A percentile compares a stretch with the other conserved stretches of the same genome.
Evolutionary conservation across 2,329 filamentous ascomycete genomes (phyloP).

Genomic region (Sporothrix brasiliensis): DNA sequence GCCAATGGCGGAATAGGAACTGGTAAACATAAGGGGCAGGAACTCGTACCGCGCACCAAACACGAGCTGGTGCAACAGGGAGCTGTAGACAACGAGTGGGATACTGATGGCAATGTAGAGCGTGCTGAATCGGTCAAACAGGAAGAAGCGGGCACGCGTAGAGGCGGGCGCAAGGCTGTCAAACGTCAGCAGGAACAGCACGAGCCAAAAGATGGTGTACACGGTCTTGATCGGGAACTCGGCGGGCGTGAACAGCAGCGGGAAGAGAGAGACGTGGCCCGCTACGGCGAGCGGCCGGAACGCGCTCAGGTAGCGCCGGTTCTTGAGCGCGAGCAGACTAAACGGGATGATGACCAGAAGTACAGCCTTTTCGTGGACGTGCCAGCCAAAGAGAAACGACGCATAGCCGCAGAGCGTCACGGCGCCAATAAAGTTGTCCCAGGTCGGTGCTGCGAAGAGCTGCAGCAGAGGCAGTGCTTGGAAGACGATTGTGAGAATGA

Average conservation of each 20-base stretch:
- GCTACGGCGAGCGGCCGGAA: conserved; percentile 91
- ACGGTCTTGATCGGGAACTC: conserved; percentile 94
- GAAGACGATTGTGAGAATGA: conserved; percentile 78
- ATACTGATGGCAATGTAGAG: conserved; percentile 89
- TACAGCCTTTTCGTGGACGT: conserved; percentile 97
- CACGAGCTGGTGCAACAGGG: conserved; percentile 76
- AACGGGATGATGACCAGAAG: conserved; percentile 94
- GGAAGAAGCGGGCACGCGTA: conserved; percentile 75
- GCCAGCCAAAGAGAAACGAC: conserved; percentile 97
- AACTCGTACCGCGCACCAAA: conserved; percentile 87
- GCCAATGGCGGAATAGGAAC: conserved; percentile 90
- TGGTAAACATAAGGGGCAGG: conserved; percentile 94
- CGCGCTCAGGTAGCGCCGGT: conserved; percentile 85
- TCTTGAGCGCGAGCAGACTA: conserved; percentile 85
- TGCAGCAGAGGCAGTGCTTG: conserved; percentile 79
- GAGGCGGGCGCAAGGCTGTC: conserved; percentile 86
- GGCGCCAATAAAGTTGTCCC: conserved; percentile 86
- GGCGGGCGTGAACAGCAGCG: conserved; percentile 84
- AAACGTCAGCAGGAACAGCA: conserved; percentile 82
- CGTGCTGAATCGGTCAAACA: conserved; percentile 87
- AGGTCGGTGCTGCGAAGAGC: conserved; percentile 77
- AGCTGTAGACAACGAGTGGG: conserved; percentile 86
- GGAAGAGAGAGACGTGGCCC: conserved; percentile 93
- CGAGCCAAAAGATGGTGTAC: conserved; percentile 90
- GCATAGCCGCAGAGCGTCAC: conserved; percentile 93